Conservation (phyloP, 1,139 yeast genomes). For the Yamadazyma triangularis region DNA sequence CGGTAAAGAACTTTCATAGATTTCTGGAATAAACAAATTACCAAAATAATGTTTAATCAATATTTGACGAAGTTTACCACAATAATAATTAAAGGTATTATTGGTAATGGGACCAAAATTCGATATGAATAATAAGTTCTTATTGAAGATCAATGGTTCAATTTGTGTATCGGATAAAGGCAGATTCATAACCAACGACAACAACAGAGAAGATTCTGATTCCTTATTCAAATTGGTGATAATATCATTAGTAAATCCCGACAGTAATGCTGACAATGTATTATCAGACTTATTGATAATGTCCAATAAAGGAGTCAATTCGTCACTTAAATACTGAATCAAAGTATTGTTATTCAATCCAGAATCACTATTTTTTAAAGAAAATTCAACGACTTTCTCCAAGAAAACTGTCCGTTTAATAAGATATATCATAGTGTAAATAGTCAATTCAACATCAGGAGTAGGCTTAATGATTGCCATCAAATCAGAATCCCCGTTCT, state of each 20-base stretch:
- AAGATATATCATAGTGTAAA: slow-evolving; percentile 22
- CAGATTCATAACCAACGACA: slow-evolving; percentile 16
- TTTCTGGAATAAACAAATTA: slow-evolving; percentile 9
- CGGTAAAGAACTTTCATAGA: slow-evolving; percentile 12
- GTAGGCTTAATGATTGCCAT: too few relatives aligned
- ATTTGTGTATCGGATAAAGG: slow-evolving; percentile 12
- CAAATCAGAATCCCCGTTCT: too few relatives aligned
- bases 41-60: slow-evolving; percentile 7
- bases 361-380: slow-evolving; percentile 5
- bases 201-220: slow-evolving; percentile 23
- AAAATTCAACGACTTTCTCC: slow-evolving; percentile 14
- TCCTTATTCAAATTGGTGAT: slow-evolving; percentile 18
- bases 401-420: slow-evolving; percentile 22
- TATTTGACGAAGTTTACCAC: slow-evolving; percentile 8
- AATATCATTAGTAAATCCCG: slow-evolving; percentile 8
- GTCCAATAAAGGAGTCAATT: slow-evolving; percentile 28
- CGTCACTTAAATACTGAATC: slow-evolving; percentile 20
- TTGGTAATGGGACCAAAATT: slow-evolving; percentile 3
- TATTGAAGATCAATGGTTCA: slow-evolving; percentile 8
- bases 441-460: too few relatives aligned
- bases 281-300: slow-evolving; percentile 7
- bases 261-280: slow-evolving; percentile 2
- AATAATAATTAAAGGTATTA: slow-evolving; percentile 7
- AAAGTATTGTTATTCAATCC: slow-evolving; percentile 10
- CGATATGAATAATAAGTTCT: slow-evolving; percentile 7